Base-by-base conservation (phyloP, 179 eudicot genomes). In the Silene coronaria region DNA sequence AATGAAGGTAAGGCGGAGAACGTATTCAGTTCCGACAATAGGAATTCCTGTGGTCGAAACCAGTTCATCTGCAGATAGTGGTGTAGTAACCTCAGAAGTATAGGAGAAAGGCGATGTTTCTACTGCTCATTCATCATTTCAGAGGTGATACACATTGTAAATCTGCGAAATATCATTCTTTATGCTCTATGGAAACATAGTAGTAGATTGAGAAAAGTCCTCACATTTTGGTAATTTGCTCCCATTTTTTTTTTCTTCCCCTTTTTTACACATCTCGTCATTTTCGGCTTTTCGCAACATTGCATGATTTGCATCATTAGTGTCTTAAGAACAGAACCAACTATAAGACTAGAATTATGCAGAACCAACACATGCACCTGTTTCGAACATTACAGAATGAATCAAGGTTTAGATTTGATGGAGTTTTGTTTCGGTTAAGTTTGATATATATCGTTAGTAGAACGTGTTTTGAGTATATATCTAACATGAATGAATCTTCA, bases 1-100 rank as follows among this genome's bases (percentile, higher is more conserved):
- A 27, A 95, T 95, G 99, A 92, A 85, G 42, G 93, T 88, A 14
- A 89, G 88, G 55, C 82, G 85, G 76, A 84, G 97, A 79, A 83
- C 80, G 53, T 81, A 86, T 58, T 89, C 91, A 0, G 28, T 78
- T 30, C 89, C 91, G 5, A 77, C 77, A 17, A 53, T 86, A 19
- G 89, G 82, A 24, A 67, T 82, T 36, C 88, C 91, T n/a, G 78
- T 80, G 7, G 72, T 91, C 28, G 83, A 81, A 74, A 78, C 79
- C 5, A 80, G 71, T 67, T 78, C 88, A n/a, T 67, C 89, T 13
- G 21, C 78, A 16, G 75, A 58, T 73, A 57, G 70, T 38, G 48
- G 80, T 60, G 81, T 64, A 51, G 72, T 74, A 19, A 76, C 82
- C 14, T 64, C 85, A 6, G 74, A 63, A 34, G 70, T 80, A 9